Evolutionary conservation across 2,329 filamentous ascomycete species (phyloP).

Genomic region (Colletotrichum cuscutae): DNA sequence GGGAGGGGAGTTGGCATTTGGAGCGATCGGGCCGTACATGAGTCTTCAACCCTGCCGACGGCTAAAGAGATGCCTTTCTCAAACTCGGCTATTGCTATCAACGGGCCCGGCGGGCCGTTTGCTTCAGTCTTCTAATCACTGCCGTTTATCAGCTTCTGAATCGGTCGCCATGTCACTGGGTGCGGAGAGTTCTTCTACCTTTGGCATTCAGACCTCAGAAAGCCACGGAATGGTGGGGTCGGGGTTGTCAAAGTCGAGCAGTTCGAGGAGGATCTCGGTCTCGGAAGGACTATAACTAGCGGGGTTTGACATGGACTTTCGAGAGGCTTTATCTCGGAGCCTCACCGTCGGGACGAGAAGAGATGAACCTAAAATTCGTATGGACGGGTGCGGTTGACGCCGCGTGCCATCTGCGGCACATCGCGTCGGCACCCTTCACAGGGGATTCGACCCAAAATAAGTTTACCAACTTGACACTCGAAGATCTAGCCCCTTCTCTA

Average conservation of each 20-base stretch:
- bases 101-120: no score
- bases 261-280: no score
- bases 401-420: neutral
- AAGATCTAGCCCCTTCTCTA: neutral
- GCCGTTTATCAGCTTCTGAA: neutral
- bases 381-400: neutral
- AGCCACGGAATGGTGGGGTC: neutral
- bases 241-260: no score
- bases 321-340: neutral
- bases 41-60: neutral
- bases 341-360: neutral
- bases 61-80: neutral
- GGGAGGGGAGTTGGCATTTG: neutral
- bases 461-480: neutral
- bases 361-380: neutral
- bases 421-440: neutral
- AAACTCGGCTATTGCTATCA: neutral
- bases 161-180: neutral
- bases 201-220: neutral
- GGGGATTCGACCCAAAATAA: neutral
- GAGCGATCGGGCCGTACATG: neutral
- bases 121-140: neutral
- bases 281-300: no score
- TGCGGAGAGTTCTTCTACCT: neutral
- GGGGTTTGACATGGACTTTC: no score